These are phyloP conservation scores for Biscogniauxia sp. DNA, from an alignment of 2,329 filamentous ascomycete genomes.

Conservation along the genomic window DNA sequence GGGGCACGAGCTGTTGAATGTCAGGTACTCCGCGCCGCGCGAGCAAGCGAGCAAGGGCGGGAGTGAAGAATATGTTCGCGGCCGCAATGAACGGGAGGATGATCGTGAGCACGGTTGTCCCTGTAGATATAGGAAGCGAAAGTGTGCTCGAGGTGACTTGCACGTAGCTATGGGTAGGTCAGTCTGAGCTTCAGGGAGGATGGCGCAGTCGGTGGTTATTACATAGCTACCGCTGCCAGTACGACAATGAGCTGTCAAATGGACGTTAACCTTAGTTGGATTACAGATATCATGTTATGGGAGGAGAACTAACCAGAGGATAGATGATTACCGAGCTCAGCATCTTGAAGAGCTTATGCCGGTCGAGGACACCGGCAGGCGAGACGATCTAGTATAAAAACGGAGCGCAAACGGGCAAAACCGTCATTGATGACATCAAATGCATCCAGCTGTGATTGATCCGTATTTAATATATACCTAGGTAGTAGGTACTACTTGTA, in stretches of 20 bases:
- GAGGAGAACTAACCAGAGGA: background rate
- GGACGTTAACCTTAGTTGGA: conserved; percentile 9
- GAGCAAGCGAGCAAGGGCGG: conserved; percentile 12
- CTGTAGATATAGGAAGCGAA: conserved; percentile 30
- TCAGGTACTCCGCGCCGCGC: background rate
- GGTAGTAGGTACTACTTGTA: too few species aligned
- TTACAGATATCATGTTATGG: background rate
- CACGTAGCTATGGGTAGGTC: conserved; percentile 24
- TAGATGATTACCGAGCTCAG: conserved; percentile 3
- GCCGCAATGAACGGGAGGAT: conserved; percentile 29
- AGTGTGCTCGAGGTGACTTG: conserved; percentile 29
- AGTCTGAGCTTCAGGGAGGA: background rate
- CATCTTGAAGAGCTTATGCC: conserved; percentile 5
- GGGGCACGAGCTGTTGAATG: conserved; percentile 26
- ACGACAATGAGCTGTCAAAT: conserved; percentile 12
- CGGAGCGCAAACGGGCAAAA: too few species aligned
- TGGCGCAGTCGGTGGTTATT: background rate
- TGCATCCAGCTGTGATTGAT: too few species aligned
- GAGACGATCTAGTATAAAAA: background rate
- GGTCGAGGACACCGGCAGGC: background rate
- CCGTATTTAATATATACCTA: too few species aligned
- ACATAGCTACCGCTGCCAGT: conserved; percentile 17
- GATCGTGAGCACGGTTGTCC: conserved; percentile 28
- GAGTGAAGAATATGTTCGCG: conserved; percentile 26
- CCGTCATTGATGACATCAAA: too few species aligned